Conservation (phyloP, 1,139 yeast genomes). For the Debaryomyces psychrophilus region DNA sequence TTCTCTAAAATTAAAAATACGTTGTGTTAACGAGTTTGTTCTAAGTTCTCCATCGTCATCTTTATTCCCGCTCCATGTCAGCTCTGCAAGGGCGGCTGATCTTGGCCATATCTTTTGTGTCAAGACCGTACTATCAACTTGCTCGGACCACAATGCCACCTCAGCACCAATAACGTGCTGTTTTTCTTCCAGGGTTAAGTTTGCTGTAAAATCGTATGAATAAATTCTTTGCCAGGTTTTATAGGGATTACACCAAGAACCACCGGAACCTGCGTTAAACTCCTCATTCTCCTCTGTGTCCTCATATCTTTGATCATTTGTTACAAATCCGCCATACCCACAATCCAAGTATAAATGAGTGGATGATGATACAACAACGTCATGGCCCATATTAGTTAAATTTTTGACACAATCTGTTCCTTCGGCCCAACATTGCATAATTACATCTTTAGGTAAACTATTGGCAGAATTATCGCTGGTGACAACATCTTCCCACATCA, state of each 20-base stretch:
- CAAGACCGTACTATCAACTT: conserved; percentile 40
- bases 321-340: conserved; percentile 47
- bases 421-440: conserved; percentile 46
- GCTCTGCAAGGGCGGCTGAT: conserved; percentile 51
- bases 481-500: conserved; percentile 54
- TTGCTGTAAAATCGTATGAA: conserved; percentile 38
- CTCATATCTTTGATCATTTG: conserved; percentile 43
- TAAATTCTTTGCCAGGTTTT: conserved; percentile 54
- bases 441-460: conserved; percentile 34
- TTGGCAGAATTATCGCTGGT: conserved; percentile 25
- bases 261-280: conserved; percentile 39
- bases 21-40: conserved; percentile 35
- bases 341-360: conserved; percentile 49
- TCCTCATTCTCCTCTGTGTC: conserved; percentile 27
- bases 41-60: conserved; percentile 34
- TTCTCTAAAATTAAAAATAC: conserved; percentile 49
- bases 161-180: conserved; percentile 48
- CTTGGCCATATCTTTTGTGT: conserved; percentile 50
- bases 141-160: conserved; percentile 51
- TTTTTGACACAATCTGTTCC: conserved; percentile 30
- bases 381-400: conserved; percentile 42
- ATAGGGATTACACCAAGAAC: conserved; percentile 56
- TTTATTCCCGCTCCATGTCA: conserved; percentile 50
- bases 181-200: conserved; percentile 37
- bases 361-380: conserved; percentile 45